phyloP scores from a whole-genome alignment of 495 filamentous ascomycete species.

The Elasticomyces elasticus region DNA sequence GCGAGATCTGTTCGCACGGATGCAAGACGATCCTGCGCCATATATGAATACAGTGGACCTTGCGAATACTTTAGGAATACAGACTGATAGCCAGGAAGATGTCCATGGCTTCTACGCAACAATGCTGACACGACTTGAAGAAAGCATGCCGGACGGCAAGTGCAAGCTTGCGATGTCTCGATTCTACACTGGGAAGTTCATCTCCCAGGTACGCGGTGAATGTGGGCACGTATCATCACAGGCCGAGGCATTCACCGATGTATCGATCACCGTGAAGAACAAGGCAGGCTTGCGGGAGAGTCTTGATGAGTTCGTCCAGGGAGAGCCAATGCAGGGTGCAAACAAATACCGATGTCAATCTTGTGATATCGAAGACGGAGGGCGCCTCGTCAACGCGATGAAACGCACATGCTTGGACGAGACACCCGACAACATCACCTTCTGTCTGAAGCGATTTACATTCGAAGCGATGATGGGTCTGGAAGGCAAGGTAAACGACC shows the following conservation, averaged over 20 bases:
- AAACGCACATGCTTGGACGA: constrained; percentile 90
- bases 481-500: constrained; percentile 90
- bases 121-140: constrained; percentile 84
- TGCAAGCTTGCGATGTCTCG: constrained; percentile 68
- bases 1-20: constrained; percentile 67
- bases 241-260: constrained; percentile 83
- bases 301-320: constrained; percentile 84
- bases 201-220: constrained; percentile 91
- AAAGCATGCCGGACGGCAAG: constrained; percentile 57
- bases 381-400: constrained; percentile 79
- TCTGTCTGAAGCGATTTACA: constrained; percentile 93
- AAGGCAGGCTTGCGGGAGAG: constrained; percentile 78
- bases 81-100: constrained; percentile 88
- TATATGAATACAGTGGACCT: constrained; percentile 63
- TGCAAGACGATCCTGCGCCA: constrained; percentile 72
- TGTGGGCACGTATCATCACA: constrained; percentile 88
- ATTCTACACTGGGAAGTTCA: constrained; percentile 83
- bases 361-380: constrained; percentile 51
- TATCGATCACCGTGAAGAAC: constrained; percentile 94
- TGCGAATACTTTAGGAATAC: constrained; percentile 69
- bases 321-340: constrained; percentile 94
- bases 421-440: constrained; percentile 87
- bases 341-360: constrained; percentile 97
- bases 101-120: constrained; percentile 96
- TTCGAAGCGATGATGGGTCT: constrained; percentile 78